These are phyloP conservation scores for Phyllachora maydis DNA, from an alignment of 2,329 filamentous ascomycete species.

Conservation along the genomic window DNA sequence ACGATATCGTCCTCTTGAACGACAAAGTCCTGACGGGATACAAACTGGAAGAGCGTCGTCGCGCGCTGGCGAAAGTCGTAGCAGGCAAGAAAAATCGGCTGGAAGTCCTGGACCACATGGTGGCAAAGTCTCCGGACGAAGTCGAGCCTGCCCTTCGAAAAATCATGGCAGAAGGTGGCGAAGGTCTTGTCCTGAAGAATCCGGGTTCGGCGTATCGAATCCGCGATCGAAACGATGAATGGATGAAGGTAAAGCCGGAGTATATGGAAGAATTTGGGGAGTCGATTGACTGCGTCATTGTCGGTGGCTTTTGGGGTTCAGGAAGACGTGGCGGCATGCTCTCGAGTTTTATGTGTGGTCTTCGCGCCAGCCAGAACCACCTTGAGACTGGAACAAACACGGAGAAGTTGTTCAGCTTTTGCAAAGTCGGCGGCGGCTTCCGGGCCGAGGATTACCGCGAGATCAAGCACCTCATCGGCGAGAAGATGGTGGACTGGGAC, in stretches of 20 bases:
- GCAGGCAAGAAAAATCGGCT: conserved; percentile 52
- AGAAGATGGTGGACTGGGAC: conserved; percentile 84
- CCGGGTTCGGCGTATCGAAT: conserved; percentile 70
- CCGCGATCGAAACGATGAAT: conserved; percentile 83
- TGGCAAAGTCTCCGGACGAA: conserved; percentile 43
- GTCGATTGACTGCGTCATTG: conserved; percentile 69
- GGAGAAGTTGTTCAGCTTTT: conserved; percentile 82
- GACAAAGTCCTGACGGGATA: conserved; percentile 61
- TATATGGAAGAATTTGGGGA: conserved; percentile 97
- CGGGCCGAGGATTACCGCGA: conserved; percentile 66
- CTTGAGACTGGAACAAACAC: conserved; percentile 35
- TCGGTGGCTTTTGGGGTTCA: conserved; percentile 85
- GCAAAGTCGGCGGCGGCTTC: conserved; percentile 93
- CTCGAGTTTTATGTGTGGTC: conserved; percentile 77
- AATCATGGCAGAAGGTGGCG: conserved; percentile 70
- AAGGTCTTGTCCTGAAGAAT: conserved; percentile 87
- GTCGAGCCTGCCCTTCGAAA: conserved; percentile 65
- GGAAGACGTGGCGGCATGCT: conserved; percentile 66
- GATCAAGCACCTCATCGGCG: conserved; percentile 67
- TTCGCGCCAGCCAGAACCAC: conserved; percentile 53
- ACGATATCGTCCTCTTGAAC: conserved; percentile 84
- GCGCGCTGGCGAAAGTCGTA: conserved; percentile 53
- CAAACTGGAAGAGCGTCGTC: conserved; percentile 59
- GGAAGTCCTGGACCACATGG: conserved; percentile 58
- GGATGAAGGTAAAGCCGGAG: conserved; percentile 97